These are phyloP conservation scores for Silene coronaria DNA, from an alignment of 179 eudicot genomes.

Conservation along the genomic window DNA sequence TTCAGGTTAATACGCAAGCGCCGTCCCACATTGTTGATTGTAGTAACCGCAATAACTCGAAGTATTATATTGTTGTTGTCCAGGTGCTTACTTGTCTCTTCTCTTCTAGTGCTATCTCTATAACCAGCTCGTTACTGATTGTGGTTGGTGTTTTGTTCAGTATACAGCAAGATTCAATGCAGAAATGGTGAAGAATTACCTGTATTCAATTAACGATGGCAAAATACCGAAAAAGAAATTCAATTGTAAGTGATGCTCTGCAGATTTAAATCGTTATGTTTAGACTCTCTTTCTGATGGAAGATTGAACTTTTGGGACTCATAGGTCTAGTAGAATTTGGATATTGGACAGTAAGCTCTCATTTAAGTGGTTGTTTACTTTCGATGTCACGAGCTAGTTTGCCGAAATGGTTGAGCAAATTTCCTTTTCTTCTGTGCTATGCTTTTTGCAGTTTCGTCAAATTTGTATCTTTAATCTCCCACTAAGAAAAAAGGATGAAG, in stretches of 20 bases:
- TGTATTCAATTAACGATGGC: conserved; percentile 70
- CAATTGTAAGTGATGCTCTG: conserved; percentile 57
- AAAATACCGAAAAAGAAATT: conserved; percentile 86
- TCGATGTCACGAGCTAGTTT: neutral
- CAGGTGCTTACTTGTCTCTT: conserved; percentile 45
- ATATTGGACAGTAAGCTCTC: neutral
- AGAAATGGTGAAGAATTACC: conserved; percentile 79
- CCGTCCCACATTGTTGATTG: conserved; percentile 71
- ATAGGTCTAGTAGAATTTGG: conserved; percentile 3
- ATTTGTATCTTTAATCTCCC: neutral
- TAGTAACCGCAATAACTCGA: conserved; percentile 65
- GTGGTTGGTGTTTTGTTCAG: conserved; percentile 35
- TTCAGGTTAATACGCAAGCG: conserved; percentile 97
- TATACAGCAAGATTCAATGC: conserved; percentile 90
- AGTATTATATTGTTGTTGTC: conserved; percentile 82
- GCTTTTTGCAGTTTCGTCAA: neutral
- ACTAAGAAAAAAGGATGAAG: neutral
- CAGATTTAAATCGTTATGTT: neutral
- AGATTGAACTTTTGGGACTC: neutral
- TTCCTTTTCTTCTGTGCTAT: neutral
- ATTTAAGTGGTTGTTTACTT: neutral
- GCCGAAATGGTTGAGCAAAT: neutral
- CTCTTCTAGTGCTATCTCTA: neutral
- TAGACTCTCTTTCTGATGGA: neutral
- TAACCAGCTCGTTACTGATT: neutral